Evolutionary conservation across 352 stramenopile genomes (phyloP), one percentile per base, ranked within the genome.

Genomic region (Globisporangium canariense): DNA sequence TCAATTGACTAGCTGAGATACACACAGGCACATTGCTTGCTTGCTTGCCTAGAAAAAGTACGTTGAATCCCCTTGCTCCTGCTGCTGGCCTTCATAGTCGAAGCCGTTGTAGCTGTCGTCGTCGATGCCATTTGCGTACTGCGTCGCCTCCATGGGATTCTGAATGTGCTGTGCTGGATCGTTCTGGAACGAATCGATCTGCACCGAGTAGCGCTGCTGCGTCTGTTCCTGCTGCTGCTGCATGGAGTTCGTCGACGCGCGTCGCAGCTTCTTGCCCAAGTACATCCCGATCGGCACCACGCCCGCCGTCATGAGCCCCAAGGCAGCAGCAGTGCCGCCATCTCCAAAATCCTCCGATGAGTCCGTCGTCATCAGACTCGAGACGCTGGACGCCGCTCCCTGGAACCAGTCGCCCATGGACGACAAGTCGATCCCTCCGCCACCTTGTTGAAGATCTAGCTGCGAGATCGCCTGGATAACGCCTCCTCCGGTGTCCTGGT

Each of bases 331-430:
- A 25, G 53, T 53, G 3, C 36, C 18, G 41, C 32, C 32, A 36
- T 66, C 60, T 9, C 13, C 28, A 3, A 22, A 16, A 36, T 40
- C 41, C 2, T 66, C 53, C 0, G 52, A 32, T 25, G 46, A 56
- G 56, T 53, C 40, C 40, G 25, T 47, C 7, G 25, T 52, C 52
- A 50, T 46, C 20, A 36, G 58, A 32, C 52, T 41, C 14, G 53
- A 58, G 47, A 64, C 59, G 52, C 47, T 66, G n/a, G 65, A 66
- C 18, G 59, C 65, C 6, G 60, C 59, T 45, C 40, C 40, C 9
- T 56, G 46, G 7, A 70, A 22, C 32, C 50, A 58, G 38, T 68
- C 66, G 3, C 49, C 66, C 30, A 71, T 41, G 7, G 60, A 57
- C 22, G 64, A 25, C 47, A 55, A 34, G 10, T 62, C 43, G 41